Base-by-base conservation (phyloP, 1,139 yeast genomes). In the Candida labiduridarum region DNA sequence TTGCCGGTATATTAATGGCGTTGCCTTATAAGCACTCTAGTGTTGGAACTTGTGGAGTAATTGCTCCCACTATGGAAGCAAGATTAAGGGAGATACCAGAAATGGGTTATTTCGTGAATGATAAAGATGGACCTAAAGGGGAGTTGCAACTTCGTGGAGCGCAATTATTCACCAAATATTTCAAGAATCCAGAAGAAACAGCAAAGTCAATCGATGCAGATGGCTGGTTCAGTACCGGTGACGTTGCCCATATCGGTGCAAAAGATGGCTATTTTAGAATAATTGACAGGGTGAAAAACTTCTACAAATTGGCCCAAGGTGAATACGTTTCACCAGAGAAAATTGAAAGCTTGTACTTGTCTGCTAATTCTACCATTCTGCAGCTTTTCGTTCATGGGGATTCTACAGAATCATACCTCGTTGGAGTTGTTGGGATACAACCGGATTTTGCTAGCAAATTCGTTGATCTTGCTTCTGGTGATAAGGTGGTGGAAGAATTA, bases 281-380 rank as follows among this genome's bases (percentile, higher is more conserved):
- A 50, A 78, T 87, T 58, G 95, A 87, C 63, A 77, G 95, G 54
- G 91, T 87, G 44, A 87, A 87, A 72, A 87, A 87, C 67, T 87
- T 87, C 70, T 87, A 87, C 77, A 87, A 87, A 67, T 75, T 87
- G 59, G 80, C 92, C 1, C 95, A 87, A 66, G 95, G 95, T 52
- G 95, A 87, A 66, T 87, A 87, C 65, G 82, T 87, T 49, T 85
- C 91, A 2, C 92, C 94, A 2, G 95, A 87, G 63, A 84, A 82
- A 65, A 83, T 87, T 55, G 95, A 87, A 62, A 85, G 83, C 61
- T 69, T 72, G 22, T 86, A 87, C 60, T 69, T 84, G 44, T 76
- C 87, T 3, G 66, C 72, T 14, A 78, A 81, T 56, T 77, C 86
- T 6, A 63, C 79, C 19, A 61, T 81, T 25, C 67, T 80, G 9